Evolutionary conservation across 345 rosid species (phyloP).

Genomic region (Carallia pectinifolia): DNA sequence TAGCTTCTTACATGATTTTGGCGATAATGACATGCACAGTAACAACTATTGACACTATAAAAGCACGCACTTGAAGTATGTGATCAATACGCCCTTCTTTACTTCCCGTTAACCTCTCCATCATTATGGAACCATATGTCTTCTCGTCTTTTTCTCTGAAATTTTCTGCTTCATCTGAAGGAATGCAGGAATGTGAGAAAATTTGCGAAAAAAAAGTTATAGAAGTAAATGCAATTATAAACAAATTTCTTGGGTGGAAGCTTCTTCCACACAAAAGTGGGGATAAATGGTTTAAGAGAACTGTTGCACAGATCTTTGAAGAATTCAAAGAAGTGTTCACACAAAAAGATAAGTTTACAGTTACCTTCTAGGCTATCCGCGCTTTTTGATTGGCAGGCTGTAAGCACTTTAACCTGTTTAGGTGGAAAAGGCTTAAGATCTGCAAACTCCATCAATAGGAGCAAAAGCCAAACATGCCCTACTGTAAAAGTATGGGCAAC

Average conservation of each 20-base stretch:
- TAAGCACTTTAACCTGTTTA: conserved; percentile 68
- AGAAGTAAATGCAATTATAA: background rate
- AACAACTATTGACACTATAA: background rate
- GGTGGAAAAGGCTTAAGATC: conserved; percentile 14
- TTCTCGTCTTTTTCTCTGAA: conserved; percentile 48
- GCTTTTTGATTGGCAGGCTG: conserved; percentile 71
- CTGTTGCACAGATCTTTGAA: background rate
- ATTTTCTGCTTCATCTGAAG: conserved; percentile 46
- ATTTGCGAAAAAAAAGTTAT: background rate
- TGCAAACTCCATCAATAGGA: background rate
- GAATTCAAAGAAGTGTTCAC: background rate
- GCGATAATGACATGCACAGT: background rate
- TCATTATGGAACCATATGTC: conserved; percentile 83
- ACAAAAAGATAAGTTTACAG: background rate
- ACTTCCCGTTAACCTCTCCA: conserved; percentile 75
- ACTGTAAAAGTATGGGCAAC: background rate
- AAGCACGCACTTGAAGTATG: conserved; percentile 72
- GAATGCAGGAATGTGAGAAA: background rate
- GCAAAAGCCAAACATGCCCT: background rate
- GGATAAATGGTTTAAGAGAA: background rate
- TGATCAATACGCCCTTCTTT: conserved; percentile 86
- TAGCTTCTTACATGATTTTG: too few species aligned
- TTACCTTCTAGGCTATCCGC: conserved; percentile 61
- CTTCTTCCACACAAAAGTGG: background rate
- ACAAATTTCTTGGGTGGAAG: background rate